Evolutionary conservation across 495 filamentous ascomycete species (phyloP).

Genomic region (Pseudomonodictys pantanalensis): DNA sequence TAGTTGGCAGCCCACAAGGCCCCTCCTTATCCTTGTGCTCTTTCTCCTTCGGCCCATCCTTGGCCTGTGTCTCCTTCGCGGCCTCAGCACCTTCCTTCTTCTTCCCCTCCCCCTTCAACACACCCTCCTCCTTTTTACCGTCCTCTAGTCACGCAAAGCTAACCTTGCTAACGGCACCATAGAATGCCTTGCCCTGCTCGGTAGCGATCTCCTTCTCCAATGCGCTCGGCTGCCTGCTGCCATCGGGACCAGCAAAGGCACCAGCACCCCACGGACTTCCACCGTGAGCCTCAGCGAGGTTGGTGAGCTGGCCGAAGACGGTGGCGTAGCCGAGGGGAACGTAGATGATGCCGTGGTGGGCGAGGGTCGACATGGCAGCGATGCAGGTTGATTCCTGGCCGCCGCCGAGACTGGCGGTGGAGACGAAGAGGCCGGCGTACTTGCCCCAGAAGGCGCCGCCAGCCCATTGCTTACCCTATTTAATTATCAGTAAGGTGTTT

Average conservation of each 20-base stretch:
- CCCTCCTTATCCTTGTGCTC: slow-evolving; percentile 47
- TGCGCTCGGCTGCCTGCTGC: slow-evolving; percentile 72
- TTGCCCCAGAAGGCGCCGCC: slow-evolving; percentile 80
- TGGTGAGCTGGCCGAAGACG: slow-evolving; percentile 61
- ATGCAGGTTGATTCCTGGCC: slow-evolving; percentile 90
- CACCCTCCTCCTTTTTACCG: slow-evolving; percentile 8
- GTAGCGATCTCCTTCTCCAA: slow-evolving; percentile 75
- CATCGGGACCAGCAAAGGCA: slow-evolving; percentile 76
- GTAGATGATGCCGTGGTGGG: slow-evolving; percentile 94
- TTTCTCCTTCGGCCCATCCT: slow-evolving; percentile 19
- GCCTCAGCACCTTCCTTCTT: not conserved
- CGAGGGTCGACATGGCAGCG: slow-evolving; percentile 77
- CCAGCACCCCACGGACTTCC: slow-evolving; percentile 92
- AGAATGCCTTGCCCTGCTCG: slow-evolving; percentile 84
- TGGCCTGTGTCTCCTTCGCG: slow-evolving; percentile 6
- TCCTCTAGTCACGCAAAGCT: slow-evolving; percentile 73
- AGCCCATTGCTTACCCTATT: slow-evolving; percentile 59
- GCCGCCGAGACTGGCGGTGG: slow-evolving; percentile 75
- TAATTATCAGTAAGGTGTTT: too few relatives aligned
- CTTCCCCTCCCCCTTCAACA: slow-evolving; percentile 3
- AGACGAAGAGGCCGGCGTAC: slow-evolving; percentile 88
- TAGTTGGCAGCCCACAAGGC: slow-evolving; percentile 68
- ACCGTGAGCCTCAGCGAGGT: slow-evolving; percentile 75
- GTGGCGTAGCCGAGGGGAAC: slow-evolving; percentile 92
- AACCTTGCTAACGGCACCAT: slow-evolving; percentile 69